Percentiles rank a stretch among this genome's conserved stretches.
Evolutionary conservation across 371 early-diverging fungal species (phyloP).

Genomic region (Neoconidiobolus thromboides): DNA sequence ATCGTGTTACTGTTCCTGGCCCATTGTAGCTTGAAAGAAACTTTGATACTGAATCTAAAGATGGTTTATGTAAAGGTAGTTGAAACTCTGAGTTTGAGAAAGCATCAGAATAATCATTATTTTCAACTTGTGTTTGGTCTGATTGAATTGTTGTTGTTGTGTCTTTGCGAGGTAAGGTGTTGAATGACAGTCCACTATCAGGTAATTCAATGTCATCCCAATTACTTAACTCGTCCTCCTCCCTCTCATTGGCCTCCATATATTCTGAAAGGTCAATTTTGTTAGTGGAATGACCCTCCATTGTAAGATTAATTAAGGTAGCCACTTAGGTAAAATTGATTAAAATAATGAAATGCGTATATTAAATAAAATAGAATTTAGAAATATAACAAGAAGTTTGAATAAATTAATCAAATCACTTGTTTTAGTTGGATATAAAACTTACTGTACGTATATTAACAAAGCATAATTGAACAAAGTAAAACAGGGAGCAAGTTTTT

Average conservation of each 20-base stretch:
- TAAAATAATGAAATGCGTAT: no score
- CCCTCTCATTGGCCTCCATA: background rate
- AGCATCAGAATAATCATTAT: background rate
- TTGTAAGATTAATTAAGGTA: no score
- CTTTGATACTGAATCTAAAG: background rate
- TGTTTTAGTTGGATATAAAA: no score
- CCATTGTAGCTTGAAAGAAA: slow-evolving; percentile 2
- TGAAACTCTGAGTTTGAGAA: background rate
- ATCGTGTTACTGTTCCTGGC: slow-evolving; percentile 1
- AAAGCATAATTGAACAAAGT: no score
- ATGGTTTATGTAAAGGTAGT: background rate
- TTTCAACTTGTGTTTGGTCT: background rate
- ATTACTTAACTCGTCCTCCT: background rate
- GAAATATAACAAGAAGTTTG: no score
- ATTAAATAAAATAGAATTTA: no score
- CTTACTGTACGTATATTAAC: no score
- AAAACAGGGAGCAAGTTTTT: no score
- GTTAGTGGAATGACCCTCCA: no score
- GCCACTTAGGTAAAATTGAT: no score
- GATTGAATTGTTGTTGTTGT: background rate
- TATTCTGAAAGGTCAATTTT: background rate
- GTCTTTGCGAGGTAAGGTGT: background rate
- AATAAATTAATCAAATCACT: no score
- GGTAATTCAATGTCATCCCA: background rate
- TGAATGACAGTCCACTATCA: background rate